Percentiles rank a stretch among this genome's conserved stretches.
Evolutionary conservation across 1,139 yeast genomes (phyloP).

Genomic region (Taphrina flavorubra): DNA sequence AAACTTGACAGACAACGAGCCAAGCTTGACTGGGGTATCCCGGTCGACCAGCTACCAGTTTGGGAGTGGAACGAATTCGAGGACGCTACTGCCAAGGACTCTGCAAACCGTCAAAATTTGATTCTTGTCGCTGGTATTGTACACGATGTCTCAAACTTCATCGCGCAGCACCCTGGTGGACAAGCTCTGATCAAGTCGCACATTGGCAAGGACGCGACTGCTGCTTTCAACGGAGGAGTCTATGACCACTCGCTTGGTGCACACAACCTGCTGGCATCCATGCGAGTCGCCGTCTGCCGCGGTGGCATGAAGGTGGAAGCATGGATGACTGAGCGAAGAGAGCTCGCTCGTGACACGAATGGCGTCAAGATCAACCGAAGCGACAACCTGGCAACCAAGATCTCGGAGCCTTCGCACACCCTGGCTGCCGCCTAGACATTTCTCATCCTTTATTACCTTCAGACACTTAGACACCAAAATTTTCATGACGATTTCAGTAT

Average conservation of each 20-base stretch:
- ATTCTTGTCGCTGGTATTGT: slow-evolving; percentile 92
- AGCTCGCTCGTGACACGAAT: slow-evolving; percentile 59
- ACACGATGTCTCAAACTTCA: slow-evolving; percentile 83
- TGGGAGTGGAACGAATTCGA: slow-evolving; percentile 87
- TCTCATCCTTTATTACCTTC: neutral
- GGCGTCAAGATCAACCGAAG: slow-evolving; percentile 65
- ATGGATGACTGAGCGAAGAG: slow-evolving; percentile 61
- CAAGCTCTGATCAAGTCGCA: slow-evolving; percentile 83
- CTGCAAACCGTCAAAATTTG: slow-evolving; percentile 56
- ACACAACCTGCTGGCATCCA: slow-evolving; percentile 89
- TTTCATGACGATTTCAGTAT: neutral
- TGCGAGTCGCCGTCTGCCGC: slow-evolving; percentile 94
- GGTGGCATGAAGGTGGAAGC: slow-evolving; percentile 84
- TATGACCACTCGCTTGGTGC: slow-evolving; percentile 97
- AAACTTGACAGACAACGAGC: slow-evolving; percentile 81
- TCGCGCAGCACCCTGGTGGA: slow-evolving; percentile 98
- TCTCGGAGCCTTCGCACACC: slow-evolving; percentile 35
- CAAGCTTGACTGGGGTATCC: slow-evolving; percentile 89
- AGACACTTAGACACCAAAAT: neutral
- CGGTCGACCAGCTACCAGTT: slow-evolving; percentile 81
- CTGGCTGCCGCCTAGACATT: slow-evolving; percentile 23
- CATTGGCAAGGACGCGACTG: slow-evolving; percentile 93
- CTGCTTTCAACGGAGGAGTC: slow-evolving; percentile 97
- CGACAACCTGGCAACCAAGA: slow-evolving; percentile 63
- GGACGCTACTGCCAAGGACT: slow-evolving; percentile 62